phyloP scores from a whole-genome alignment of 257 asterid genomes.

The Solanum gracilifrons region DNA sequence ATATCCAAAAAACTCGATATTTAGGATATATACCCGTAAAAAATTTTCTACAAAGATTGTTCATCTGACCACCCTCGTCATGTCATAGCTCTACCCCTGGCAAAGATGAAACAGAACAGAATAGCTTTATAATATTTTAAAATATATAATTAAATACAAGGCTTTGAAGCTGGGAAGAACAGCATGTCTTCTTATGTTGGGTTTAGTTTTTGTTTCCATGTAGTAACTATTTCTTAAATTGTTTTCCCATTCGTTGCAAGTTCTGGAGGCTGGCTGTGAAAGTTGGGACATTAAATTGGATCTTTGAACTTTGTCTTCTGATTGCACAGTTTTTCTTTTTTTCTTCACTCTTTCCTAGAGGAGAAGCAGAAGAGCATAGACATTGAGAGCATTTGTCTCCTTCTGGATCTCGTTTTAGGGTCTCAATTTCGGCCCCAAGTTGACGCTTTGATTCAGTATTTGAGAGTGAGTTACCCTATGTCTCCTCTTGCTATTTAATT shows the following conservation, averaged over 20 bases:
- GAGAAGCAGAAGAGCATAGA: slow-evolving; percentile 85
- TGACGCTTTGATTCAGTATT: slow-evolving; percentile 40
- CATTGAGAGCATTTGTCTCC: slow-evolving; percentile 60
- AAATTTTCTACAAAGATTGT: too few relatives aligned
- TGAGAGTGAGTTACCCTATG: slow-evolving; percentile 38
- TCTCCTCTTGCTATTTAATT: not conserved
- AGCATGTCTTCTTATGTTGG: not conserved
- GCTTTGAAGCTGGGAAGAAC: not conserved
- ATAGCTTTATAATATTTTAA: not conserved
- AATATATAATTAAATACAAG: not conserved
- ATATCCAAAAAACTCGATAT: too few relatives aligned
- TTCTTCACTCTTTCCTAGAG: slow-evolving; percentile 34
- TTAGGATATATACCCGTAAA: too few relatives aligned
- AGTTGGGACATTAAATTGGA: not conserved
- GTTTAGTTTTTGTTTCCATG: not conserved
- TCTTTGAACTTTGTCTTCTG: not conserved
- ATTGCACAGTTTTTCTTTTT: not conserved
- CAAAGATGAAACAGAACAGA: not conserved
- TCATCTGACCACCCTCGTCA: too few relatives aligned
- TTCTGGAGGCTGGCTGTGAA: not conserved
- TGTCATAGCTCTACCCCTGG: too few relatives aligned
- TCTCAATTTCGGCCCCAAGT: slow-evolving; percentile 50
- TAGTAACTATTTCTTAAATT: not conserved
- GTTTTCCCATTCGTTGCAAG: not conserved
- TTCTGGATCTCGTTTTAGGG: slow-evolving; percentile 64